Conservation (phyloP, 371 early-diverging fungal species). For the Conidiobolus incongruus region DNA sequence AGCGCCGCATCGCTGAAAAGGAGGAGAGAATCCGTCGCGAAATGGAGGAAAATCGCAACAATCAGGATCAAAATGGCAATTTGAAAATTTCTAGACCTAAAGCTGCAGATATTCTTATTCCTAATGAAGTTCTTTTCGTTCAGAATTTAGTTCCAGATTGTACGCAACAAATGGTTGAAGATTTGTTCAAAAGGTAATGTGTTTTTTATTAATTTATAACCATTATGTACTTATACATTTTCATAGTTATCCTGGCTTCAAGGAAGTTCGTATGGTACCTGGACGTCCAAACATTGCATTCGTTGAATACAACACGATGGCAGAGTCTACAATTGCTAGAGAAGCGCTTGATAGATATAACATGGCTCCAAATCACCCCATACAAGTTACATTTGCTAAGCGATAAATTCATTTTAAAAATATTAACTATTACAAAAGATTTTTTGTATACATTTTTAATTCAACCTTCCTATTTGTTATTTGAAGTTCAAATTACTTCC, state of each 20-base stretch:
- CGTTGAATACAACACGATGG: constrained; percentile 75
- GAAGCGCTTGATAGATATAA: constrained; percentile 50
- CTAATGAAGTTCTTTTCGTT: constrained; percentile 77
- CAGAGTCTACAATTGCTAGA: constrained; percentile 54
- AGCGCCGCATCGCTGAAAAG: too few species aligned
- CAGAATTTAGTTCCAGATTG: constrained; percentile 63
- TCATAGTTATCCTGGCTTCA: constrained; percentile 53
- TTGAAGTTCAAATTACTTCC: too few species aligned
- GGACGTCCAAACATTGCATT: constrained; percentile 73
- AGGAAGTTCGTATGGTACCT: constrained; percentile 73
- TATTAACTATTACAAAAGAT: too few species aligned
- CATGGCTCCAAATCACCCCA: constrained; percentile 38
- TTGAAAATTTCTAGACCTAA: not conserved
- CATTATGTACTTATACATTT: not conserved
- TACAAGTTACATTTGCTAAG: constrained; percentile 66
- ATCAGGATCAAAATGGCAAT: constrained; percentile 14
- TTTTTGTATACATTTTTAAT: too few species aligned
- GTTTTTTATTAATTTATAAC: not conserved
- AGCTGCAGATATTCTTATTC: constrained; percentile 29
- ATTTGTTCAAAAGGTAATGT: constrained; percentile 37
- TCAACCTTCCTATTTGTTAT: too few species aligned
- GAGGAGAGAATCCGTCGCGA: too few species aligned
- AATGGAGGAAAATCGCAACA: constrained; percentile 14
- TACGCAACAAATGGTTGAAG: constrained; percentile 29
- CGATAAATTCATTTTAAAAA: constrained; percentile 13